phyloP scores from a whole-genome alignment of 768 basidiomycete species.

The Cubamyces sp. region DNA sequence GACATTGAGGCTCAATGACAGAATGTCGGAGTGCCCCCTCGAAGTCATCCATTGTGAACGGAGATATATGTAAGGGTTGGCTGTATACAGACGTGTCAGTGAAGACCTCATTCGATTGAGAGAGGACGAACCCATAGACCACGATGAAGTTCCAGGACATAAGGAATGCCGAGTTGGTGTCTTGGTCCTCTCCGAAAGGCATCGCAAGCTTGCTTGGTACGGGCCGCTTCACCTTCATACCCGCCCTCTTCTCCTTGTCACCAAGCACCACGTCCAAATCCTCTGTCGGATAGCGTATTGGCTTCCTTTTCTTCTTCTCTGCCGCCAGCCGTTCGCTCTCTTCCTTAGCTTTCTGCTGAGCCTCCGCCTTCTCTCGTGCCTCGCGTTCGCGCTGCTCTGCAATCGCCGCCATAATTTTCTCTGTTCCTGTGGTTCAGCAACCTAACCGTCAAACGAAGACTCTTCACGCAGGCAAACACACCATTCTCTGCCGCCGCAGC shows the following conservation, averaged over 20 bases:
- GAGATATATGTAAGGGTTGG: conserved; percentile 83
- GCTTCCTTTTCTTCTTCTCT: conserved; percentile 88
- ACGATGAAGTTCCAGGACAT: conserved; percentile 95
- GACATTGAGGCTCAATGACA: conserved; percentile 66
- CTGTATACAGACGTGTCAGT: conserved; percentile 43
- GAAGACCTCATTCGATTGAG: neutral
- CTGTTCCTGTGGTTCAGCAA: conserved; percentile 10
- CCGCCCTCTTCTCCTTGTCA: conserved; percentile 84
- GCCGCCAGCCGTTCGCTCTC: conserved; percentile 73
- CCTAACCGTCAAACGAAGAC: neutral
- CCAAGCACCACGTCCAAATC: conserved; percentile 82
- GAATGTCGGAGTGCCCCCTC: conserved; percentile 86
- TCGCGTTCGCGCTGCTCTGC: conserved; percentile 73
- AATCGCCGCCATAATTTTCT: conserved; percentile 37
- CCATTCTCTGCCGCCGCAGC: conserved; percentile 78
- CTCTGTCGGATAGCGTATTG: conserved; percentile 90
- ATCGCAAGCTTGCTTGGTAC: conserved; percentile 61
- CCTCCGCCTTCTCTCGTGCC: conserved; percentile 69
- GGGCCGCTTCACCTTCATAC: conserved; percentile 70
- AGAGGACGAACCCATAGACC: conserved; percentile 75
- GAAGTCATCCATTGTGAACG: conserved; percentile 92
- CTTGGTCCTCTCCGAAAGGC: conserved; percentile 68
- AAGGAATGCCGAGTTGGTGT: conserved; percentile 81
- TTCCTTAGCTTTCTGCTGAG: conserved; percentile 64
- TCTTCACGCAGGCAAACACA: conserved; percentile 33